These are phyloP conservation scores for Iodosphaeria phyllophila DNA, from an alignment of 2,329 filamentous ascomycete species.

Conservation along the genomic window DNA sequence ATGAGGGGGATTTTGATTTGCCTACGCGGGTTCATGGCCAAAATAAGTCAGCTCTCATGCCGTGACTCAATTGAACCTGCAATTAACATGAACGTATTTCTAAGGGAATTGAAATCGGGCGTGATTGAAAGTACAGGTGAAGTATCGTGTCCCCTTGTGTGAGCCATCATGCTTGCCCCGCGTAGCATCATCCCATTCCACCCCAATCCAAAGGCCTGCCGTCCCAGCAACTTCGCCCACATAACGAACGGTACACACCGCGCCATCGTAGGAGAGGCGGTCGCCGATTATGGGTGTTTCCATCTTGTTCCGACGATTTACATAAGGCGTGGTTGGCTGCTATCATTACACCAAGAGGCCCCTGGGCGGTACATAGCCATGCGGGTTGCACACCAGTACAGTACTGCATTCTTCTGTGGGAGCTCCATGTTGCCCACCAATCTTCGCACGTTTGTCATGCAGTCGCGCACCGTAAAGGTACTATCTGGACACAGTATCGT, in stretches of 20 bases:
- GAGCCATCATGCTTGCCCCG: constrained; percentile 84
- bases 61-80: too few species aligned
- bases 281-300: constrained; percentile 37
- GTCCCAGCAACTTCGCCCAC: constrained; percentile 61
- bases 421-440: too few species aligned
- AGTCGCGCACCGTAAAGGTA: too few species aligned
- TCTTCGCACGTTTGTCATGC: too few species aligned
- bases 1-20: constrained; percentile 44
- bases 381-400: too few species aligned
- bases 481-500: too few species aligned
- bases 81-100: too few species aligned
- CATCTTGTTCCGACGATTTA: background rate
- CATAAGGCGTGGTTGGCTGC: too few species aligned
- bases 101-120: background rate
- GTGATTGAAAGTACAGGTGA: constrained; percentile 42
- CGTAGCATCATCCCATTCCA: constrained; percentile 84
- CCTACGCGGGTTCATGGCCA: constrained; percentile 17
- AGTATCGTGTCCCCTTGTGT: constrained; percentile 64
- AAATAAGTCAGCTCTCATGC: background rate
- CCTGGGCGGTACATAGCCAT: too few species aligned
- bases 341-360: too few species aligned
- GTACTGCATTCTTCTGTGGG: too few species aligned
- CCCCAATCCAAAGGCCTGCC: constrained; percentile 68
- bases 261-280: constrained; percentile 61
- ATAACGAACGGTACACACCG: constrained; percentile 72